Conservation (phyloP, 2,329 filamentous ascomycete genomes). For the Fusarium sp. region DNA sequence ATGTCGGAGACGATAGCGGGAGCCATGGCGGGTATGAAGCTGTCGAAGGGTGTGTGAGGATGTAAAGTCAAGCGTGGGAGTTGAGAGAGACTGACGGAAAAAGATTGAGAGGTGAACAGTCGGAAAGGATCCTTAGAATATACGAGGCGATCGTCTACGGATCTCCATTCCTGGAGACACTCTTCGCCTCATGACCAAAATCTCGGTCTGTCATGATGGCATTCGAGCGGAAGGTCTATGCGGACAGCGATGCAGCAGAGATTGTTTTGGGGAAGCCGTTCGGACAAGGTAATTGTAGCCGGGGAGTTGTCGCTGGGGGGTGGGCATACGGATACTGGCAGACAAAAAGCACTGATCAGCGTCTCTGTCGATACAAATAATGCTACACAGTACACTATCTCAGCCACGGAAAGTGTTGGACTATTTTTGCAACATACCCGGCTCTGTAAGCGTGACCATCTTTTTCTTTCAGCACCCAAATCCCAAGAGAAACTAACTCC, state of each 20-base stretch:
- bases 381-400: neutral
- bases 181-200: too few relatives aligned
- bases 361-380: neutral
- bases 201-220: neutral
- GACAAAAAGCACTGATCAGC: neutral
- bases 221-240: conserved; percentile 27
- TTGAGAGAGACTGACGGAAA: neutral
- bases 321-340: neutral
- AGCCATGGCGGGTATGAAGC: conserved; percentile 31
- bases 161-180: conserved; percentile 17
- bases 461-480: neutral
- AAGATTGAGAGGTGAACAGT: neutral
- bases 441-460: neutral
- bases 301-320: neutral
- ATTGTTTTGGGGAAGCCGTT: neutral
- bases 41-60: neutral
- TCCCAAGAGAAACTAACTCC: neutral
- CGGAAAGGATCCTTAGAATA: conserved; percentile 11
- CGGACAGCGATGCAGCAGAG: conserved; percentile 18
- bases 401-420: neutral
- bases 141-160: neutral
- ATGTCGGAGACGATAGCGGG: conserved; percentile 47
- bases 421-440: neutral
- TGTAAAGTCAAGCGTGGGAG: neutral
- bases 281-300: conserved; percentile 29